Evolutionary conservation across 2,329 filamentous ascomycete genomes (phyloP).

Genomic region (Hypoxylon sp.): DNA sequence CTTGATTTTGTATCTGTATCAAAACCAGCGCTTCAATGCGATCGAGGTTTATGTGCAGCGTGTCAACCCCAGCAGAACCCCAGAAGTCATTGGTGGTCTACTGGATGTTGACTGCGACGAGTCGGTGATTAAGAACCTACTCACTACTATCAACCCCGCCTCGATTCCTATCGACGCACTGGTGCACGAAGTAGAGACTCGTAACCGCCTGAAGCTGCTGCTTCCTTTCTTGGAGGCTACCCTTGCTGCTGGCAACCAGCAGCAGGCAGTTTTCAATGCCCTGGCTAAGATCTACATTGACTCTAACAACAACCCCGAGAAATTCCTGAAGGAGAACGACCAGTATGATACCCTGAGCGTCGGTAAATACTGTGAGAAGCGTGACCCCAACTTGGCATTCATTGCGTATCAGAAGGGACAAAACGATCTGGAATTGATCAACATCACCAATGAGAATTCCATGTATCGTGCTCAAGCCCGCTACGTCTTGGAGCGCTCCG

Average conservation of each 20-base stretch:
- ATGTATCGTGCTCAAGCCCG: constrained; percentile 99
- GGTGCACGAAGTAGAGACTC: constrained; percentile 92
- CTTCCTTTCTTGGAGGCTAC: constrained; percentile 96
- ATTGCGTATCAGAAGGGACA: constrained; percentile 97
- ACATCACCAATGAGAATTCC: constrained; percentile 98
- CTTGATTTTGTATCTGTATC: constrained; percentile 95
- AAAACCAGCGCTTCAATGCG: constrained; percentile 99
- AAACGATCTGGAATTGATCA: constrained; percentile 96
- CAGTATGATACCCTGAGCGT: constrained; percentile 93
- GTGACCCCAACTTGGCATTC: constrained; percentile 94
- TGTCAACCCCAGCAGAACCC: constrained; percentile 92
- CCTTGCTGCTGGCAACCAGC: constrained; percentile 89
- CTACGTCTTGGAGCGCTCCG: constrained; percentile 91
- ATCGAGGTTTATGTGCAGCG: constrained; percentile 98
- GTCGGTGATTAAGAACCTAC: constrained; percentile 91
- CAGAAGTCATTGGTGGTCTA: constrained; percentile 91
- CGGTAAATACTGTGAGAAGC: constrained; percentile 99
- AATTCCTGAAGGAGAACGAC: constrained; percentile 97
- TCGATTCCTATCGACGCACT: constrained; percentile 95
- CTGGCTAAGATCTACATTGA: constrained; percentile 99
- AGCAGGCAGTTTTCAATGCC: constrained; percentile 97
- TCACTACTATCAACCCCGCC: constrained; percentile 85
- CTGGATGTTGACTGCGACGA: constrained; percentile 98
- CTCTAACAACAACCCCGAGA: constrained; percentile 97
- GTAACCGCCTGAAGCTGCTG: constrained; percentile 95